These are phyloP conservation scores for Hyaloperonospora arabidopsidis DNA, from an alignment of 352 stramenopile species.

Conservation along the genomic window DNA sequence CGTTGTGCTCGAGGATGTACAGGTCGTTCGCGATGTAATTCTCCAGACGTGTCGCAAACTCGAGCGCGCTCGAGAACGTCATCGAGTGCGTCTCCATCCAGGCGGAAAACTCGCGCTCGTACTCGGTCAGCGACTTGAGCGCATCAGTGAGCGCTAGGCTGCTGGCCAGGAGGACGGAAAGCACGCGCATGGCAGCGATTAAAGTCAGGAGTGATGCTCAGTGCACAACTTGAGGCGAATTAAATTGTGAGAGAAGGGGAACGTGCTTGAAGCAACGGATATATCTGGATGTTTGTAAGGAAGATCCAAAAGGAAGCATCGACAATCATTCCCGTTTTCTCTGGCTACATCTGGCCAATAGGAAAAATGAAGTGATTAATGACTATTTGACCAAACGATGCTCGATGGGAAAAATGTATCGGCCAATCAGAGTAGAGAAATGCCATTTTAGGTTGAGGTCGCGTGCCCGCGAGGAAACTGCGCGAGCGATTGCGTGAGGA, in stretches of 20 bases:
- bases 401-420: too few species aligned
- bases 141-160: constrained; percentile 25
- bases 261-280: constrained; percentile 16
- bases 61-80: constrained; percentile 51
- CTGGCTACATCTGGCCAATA: too few species aligned
- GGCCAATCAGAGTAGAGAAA: too few species aligned
- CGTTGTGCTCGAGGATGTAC: constrained; percentile 84
- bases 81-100: constrained; percentile 52
- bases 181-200: constrained; percentile 14
- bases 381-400: too few species aligned
- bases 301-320: constrained; percentile 10
- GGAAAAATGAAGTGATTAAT: too few species aligned
- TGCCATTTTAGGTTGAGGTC: too few species aligned
- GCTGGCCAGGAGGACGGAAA: constrained; percentile 19
- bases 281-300: constrained; percentile 17
- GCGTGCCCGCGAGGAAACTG: too few species aligned
- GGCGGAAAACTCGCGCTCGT: constrained; percentile 62
- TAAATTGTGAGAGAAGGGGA: constrained; percentile 16
- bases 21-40: constrained; percentile 82
- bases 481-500: too few species aligned
- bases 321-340: background rate
- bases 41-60: constrained; percentile 62
- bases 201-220: constrained; percentile 14
- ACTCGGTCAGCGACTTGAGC: constrained; percentile 57
- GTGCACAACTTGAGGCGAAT: constrained; percentile 15